These are phyloP conservation scores for Chalciporus sp. DNA, from an alignment of 1,284 basidiomycete species.

Conservation along the genomic window DNA sequence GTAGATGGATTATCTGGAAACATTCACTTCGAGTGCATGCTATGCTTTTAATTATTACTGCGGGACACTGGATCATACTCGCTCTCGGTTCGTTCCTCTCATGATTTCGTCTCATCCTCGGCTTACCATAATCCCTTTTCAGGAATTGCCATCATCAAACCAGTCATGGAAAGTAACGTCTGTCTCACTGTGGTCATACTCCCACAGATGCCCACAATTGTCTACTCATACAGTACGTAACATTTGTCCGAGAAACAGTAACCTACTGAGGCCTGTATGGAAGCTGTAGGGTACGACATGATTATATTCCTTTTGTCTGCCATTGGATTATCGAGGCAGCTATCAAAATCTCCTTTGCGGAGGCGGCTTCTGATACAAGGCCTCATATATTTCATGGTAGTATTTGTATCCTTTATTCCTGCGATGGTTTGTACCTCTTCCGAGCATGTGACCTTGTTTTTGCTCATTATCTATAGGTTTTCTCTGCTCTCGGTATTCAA, in stretches of 20 bases:
- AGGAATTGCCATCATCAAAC: conserved; percentile 12
- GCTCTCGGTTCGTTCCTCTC: conserved; percentile 15
- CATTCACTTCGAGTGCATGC: conserved; percentile 10
- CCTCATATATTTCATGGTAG: conserved; percentile 21
- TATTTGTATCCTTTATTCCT: conserved; percentile 12
- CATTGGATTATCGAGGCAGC: conserved; percentile 13
- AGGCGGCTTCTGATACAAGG: conserved; percentile 21
- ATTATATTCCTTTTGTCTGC: conserved; percentile 20
- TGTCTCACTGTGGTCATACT: conserved; percentile 3
- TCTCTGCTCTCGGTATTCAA: conserved; percentile 2
- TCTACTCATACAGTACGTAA: conserved; percentile 23
- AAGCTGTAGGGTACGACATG: conserved; percentile 25
- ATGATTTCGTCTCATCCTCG: background rate
- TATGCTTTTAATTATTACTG: conserved; percentile 10
- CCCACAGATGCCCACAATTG: background rate
- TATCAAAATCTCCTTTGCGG: conserved; percentile 17
- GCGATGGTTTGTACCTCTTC: conserved; percentile 12
- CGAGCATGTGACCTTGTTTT: too few species aligned
- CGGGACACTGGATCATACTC: conserved; percentile 25
- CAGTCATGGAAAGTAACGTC: background rate
- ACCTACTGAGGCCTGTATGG: background rate
- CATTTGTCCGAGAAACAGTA: background rate
- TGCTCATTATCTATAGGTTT: conserved; percentile 11
- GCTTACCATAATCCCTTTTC: background rate
- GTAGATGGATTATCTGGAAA: conserved; percentile 32